Evolutionary conservation across 1,139 yeast species (phyloP).

Genomic region (Pneumocystis murina): DNA sequence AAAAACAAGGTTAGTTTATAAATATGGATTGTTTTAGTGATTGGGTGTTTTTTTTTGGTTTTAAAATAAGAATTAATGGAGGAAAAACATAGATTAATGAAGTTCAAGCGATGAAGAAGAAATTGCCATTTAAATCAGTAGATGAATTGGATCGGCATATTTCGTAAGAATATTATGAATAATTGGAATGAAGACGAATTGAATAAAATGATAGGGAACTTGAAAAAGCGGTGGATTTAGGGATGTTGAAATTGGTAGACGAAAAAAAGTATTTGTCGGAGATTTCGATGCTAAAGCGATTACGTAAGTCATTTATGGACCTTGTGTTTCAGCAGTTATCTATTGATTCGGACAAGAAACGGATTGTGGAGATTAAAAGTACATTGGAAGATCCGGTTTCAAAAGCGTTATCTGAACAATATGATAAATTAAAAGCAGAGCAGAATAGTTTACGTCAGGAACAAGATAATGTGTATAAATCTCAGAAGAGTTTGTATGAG

Average conservation of each 20-base stretch:
- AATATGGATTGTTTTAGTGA: background rate
- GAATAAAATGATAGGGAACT: slow-evolving; percentile 23
- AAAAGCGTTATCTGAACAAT: slow-evolving; percentile 41
- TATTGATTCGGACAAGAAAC: slow-evolving; percentile 65
- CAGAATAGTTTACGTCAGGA: slow-evolving; percentile 44
- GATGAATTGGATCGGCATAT: slow-evolving; percentile 71
- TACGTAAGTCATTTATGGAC: slow-evolving; percentile 62
- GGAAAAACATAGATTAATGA: slow-evolving; percentile 35
- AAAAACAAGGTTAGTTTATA: slow-evolving; percentile 38
- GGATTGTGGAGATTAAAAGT: slow-evolving; percentile 62
- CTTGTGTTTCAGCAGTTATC: slow-evolving; percentile 63
- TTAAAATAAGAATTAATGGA: too few relatives aligned
- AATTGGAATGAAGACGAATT: background rate
- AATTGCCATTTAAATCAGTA: slow-evolving; percentile 51
- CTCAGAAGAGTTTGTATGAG: slow-evolving; percentile 47
- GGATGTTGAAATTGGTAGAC: slow-evolving; percentile 74
- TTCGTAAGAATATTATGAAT: slow-evolving; percentile 21
- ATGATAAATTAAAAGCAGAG: slow-evolving; percentile 45
- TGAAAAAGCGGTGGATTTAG: slow-evolving; percentile 65
- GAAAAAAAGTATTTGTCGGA: slow-evolving; percentile 80
- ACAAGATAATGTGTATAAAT: slow-evolving; percentile 51
- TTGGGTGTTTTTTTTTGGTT: background rate
- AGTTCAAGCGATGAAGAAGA: slow-evolving; percentile 54
- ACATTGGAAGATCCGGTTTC: slow-evolving; percentile 48
- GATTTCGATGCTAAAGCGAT: slow-evolving; percentile 67